These are phyloP conservation scores for Xerocomellus chrysenteron DNA, from an alignment of 768 basidiomycete genomes.

Conservation along the genomic window DNA sequence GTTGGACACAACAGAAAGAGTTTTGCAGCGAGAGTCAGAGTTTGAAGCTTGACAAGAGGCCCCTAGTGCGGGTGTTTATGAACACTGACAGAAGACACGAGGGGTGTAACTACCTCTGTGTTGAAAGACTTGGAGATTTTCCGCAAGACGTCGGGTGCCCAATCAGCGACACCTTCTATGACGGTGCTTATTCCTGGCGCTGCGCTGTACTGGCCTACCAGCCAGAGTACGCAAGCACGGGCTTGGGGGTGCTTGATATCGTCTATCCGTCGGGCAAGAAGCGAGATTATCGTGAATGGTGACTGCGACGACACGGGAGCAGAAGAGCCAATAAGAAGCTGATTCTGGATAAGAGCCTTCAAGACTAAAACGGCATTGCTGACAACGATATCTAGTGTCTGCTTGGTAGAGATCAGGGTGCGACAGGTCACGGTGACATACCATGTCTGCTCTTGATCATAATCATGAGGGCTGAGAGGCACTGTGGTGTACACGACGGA, in stretches of 20 bases:
- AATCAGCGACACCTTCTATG: slow-evolving; percentile 62
- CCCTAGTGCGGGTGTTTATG: slow-evolving; percentile 38
- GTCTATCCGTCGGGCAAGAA: slow-evolving; percentile 75
- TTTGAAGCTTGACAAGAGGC: slow-evolving; percentile 74
- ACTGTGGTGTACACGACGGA: slow-evolving; percentile 68
- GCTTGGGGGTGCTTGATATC: slow-evolving; percentile 79
- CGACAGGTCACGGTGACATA: slow-evolving; percentile 31
- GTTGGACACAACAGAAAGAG: slow-evolving; percentile 67
- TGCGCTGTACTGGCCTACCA: slow-evolving; percentile 85
- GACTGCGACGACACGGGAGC: slow-evolving; percentile 31
- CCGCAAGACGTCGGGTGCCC: slow-evolving; percentile 91
- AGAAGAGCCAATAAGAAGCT: slow-evolving; percentile 42
- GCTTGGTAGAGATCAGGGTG: slow-evolving; percentile 2
- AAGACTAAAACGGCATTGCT: slow-evolving; percentile 82
- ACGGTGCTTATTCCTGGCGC: slow-evolving; percentile 33
- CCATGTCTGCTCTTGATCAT: slow-evolving; percentile 82
- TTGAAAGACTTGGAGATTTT: slow-evolving; percentile 71
- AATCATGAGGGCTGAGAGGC: slow-evolving; percentile 69
- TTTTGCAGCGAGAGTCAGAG: slow-evolving; percentile 84
- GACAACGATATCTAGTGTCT: slow-evolving; percentile 64
- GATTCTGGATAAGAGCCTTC: slow-evolving; percentile 77
- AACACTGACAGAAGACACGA: neutral
- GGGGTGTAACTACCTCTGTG: slow-evolving; percentile 53
- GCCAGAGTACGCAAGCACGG: slow-evolving; percentile 86
- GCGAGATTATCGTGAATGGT: slow-evolving; percentile 69